These are phyloP conservation scores for Typha latifolia DNA, from an alignment of 176 grass and related monocot genomes.

Conservation along the genomic window DNA sequence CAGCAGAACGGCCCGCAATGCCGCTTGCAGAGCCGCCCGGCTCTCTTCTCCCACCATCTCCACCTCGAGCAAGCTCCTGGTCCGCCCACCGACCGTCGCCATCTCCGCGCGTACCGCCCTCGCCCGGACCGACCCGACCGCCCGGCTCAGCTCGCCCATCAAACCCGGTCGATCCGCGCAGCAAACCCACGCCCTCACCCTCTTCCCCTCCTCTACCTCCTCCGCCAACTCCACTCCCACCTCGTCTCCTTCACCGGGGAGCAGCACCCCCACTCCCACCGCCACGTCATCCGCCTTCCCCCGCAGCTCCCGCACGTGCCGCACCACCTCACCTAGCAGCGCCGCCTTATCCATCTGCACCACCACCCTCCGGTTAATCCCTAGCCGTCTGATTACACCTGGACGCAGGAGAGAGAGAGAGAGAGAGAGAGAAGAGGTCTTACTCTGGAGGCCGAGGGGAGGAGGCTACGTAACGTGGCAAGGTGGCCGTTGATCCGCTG, in stretches of 20 bases:
- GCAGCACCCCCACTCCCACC: conserved; percentile 42
- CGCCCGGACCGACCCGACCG: conserved; percentile 61
- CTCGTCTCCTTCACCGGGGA: conserved; percentile 62
- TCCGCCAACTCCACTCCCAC: conserved; percentile 13
- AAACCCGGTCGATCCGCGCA: conserved; percentile 73
- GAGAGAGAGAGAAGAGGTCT: background rate
- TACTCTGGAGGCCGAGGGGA: conserved; percentile 74
- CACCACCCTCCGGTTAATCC: background rate
- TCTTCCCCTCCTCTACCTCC: conserved; percentile 12
- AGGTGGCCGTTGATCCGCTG: conserved; percentile 93
- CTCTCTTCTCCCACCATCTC: conserved; percentile 28
- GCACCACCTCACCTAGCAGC: conserved; percentile 88
- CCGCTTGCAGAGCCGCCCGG: conserved; percentile 45
- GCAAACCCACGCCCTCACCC: conserved; percentile 69
- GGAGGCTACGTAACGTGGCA: conserved; percentile 63
- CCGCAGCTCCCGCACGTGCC: conserved; percentile 73
- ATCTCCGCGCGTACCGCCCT: conserved; percentile 77
- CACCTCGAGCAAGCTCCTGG: conserved; percentile 62
- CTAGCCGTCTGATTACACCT: background rate
- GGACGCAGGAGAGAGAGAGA: background rate
- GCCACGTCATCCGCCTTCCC: conserved; percentile 37
- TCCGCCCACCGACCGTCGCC: conserved; percentile 67
- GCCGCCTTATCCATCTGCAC: conserved; percentile 96
- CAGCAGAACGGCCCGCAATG: conserved; percentile 66
- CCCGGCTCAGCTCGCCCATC: conserved; percentile 73